Percentiles rank a stretch among this genome's conserved stretches.
Evolutionary conservation across 768 basidiomycete genomes (phyloP).

Genomic region (Panellus pusillus): DNA sequence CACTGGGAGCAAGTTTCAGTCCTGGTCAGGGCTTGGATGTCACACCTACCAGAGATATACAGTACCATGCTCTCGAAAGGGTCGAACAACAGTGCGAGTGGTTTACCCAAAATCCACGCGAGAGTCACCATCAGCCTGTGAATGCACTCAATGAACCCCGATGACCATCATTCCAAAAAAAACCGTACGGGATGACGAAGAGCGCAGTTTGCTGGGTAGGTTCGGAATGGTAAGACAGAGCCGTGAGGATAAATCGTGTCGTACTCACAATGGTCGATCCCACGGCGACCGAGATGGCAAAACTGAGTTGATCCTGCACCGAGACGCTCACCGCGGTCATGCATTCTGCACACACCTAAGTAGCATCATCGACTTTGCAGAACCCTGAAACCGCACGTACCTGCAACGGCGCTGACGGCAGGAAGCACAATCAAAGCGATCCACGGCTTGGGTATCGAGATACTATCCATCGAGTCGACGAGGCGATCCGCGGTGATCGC

Average conservation of each 20-base stretch:
- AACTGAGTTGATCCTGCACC: conserved; percentile 76
- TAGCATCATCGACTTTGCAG: not conserved
- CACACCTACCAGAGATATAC: conserved; percentile 46
- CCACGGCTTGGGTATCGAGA: conserved; percentile 88
- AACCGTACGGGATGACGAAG: conserved; percentile 60
- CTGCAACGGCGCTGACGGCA: conserved; percentile 77
- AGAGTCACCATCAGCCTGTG: conserved; percentile 72
- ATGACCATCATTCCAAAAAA: not conserved
- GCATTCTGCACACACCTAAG: conserved; percentile 53
- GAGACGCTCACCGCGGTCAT: conserved; percentile 90
- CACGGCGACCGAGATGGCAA: conserved; percentile 83
- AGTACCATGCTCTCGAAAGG: conserved; percentile 73
- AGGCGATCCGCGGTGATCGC: conserved; percentile 64
- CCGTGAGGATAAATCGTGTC: conserved; percentile 5
- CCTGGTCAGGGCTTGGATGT: not conserved
- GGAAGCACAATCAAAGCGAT: conserved; percentile 87
- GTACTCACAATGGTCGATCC: conserved; percentile 68
- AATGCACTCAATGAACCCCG: no score
- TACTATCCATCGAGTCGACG: conserved; percentile 81
- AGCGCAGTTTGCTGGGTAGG: conserved; percentile 65
- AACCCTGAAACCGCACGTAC: conserved; percentile 31
- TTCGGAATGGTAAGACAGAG: not conserved
- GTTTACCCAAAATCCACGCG: conserved; percentile 80
- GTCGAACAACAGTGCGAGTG: conserved; percentile 81
- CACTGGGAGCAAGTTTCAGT: conserved; percentile 36